Base-by-base conservation (phyloP, 768 basidiomycete genomes). In the Hebeloma cylindrosporum region DNA sequence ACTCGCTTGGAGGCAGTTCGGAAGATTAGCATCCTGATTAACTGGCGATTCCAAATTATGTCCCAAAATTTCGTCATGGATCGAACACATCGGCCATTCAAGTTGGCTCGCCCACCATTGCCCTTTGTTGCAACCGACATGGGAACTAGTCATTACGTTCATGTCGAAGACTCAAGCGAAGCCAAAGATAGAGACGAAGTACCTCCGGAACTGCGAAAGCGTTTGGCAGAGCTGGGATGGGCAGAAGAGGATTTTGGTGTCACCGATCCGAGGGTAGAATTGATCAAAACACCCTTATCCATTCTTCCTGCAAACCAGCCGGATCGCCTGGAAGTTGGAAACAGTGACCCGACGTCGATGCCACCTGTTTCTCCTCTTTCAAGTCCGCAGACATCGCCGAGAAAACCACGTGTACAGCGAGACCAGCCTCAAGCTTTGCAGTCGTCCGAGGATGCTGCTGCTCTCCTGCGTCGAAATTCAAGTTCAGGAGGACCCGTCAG, bases 141-240 rank as follows among this genome's bases (percentile, higher is more conserved):
- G 33, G 88, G 88, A 1, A 79, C 82, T 1, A 77, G 67, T 46
- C 60, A 69, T 7, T 87, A 79, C 52, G 68, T 83, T 2, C 71
- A 69, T 20, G 73, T 76, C 21, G 79, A 83, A 42, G 78, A 77
- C 44, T 53, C 65, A 0, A 72, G 73, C 11, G 78, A 79, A 26
- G 56, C 64, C 33, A 73, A 73, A 40, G 73, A 78, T 40, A 74
- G 74, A 37, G 72, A 78, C 40, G 74, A 68, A 18, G 67, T 91
- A 9, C 86, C 88, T 3, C 51, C 71, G 10, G 87, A 89, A 53
- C 60, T 88, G 26, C 73, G 77, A 40, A 78, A 79, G 48, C 78
- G 80, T 31, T 67, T 91, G 13, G 74, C 78, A 1, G 85, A 89
- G 46, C 81, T 91, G 37, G 87, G 86, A 10, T 91, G 86, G 85